Base-by-base conservation (phyloP, 257 asterid genomes). In the Paulownia fortunei region DNA sequence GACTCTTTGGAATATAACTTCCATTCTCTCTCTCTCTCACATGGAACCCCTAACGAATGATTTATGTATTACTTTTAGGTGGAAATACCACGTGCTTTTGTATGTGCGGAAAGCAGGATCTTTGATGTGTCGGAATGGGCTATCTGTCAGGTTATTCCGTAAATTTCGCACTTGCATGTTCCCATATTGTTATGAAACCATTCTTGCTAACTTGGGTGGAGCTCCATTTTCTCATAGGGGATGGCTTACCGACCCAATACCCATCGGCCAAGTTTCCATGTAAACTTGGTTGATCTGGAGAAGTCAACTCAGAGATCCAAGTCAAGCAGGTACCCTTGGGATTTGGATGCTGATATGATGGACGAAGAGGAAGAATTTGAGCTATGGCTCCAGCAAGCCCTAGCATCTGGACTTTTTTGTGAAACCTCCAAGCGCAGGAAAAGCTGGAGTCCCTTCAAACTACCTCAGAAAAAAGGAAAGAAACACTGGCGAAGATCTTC, bases 201-300 rank as follows among this genome's bases (percentile, higher is more conserved):
- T n/a, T 42, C 34, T 69, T 39, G 58, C 64, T 69, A 51, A 39
- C 12, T 26, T 37, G 19, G 6, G 34, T 18, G 32, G 24, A 61
- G 47, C 58, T 64, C 37, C 6, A 67, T 60, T 63, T 76, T 52
- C 13, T 26, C 3, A 54, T 81, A 96, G 99, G 99, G 98, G 30
- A 92, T 96, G 97, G 92, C 94, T 60, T 94, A 97, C 86, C 86
- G 95, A 79, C 95, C 99, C n/a, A 96, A 96, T 88, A 96, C 98
- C 6, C 99, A 96, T 69, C 84, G 97, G 37, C 97, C 99, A 1
- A 96, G 98, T 78, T 96, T 96, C 93, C 99, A 96, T 44, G 99
- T 96, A 41, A 96, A 92, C 93, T 89, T 96, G 98, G 99, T 96
- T 55, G 99, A 98, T 59, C 79, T 92, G 79, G 98, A 94, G 76